A percentile compares a stretch with the other conserved stretches of the same genome.
Conservation (phyloP, 139 green algal genomes). For the Micractinium sp. region DNA sequence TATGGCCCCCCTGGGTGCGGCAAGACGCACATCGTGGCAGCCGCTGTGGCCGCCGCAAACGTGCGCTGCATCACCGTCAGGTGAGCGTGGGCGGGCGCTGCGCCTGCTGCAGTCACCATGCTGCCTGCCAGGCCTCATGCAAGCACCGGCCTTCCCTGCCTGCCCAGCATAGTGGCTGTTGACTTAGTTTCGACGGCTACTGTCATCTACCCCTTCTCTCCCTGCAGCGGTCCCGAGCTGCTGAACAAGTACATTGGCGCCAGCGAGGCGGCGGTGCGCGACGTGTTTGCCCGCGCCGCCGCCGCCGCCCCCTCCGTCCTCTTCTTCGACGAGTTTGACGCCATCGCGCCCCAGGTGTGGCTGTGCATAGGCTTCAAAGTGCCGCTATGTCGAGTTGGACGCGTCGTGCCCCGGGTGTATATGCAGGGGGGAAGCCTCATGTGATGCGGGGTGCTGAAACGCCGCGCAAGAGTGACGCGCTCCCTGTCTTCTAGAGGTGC, state of each 20-base stretch:
- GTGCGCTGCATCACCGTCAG: conserved; percentile 79
- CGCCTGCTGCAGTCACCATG: background rate
- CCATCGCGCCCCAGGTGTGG: conserved; percentile 81
- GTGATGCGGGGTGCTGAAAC: no score
- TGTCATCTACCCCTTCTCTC: background rate
- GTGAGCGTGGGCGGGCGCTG: background rate
- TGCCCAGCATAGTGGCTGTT: background rate
- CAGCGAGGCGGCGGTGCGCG: conserved; percentile 89
- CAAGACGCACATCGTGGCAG: conserved; percentile 93
- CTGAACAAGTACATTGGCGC: conserved; percentile 99
- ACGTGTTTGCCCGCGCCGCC: conserved; percentile 87
- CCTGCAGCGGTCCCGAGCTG: conserved; percentile 91
- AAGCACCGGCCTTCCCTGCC: no score
- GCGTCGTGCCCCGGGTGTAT: no score
- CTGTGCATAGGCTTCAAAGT: no score
- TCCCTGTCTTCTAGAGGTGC: no score
- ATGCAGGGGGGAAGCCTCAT: no score
- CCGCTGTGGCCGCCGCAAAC: conserved; percentile 77
- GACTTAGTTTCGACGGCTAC: background rate
- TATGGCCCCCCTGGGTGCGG: conserved; percentile 97
- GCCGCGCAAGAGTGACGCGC: no score
- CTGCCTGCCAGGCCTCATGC: background rate
- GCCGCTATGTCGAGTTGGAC: no score
- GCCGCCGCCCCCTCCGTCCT: conserved; percentile 93
- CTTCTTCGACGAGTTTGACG: conserved; percentile 99